phyloP scores from a whole-genome alignment of 257 asterid genomes.

The Solanum neorickii region DNA sequence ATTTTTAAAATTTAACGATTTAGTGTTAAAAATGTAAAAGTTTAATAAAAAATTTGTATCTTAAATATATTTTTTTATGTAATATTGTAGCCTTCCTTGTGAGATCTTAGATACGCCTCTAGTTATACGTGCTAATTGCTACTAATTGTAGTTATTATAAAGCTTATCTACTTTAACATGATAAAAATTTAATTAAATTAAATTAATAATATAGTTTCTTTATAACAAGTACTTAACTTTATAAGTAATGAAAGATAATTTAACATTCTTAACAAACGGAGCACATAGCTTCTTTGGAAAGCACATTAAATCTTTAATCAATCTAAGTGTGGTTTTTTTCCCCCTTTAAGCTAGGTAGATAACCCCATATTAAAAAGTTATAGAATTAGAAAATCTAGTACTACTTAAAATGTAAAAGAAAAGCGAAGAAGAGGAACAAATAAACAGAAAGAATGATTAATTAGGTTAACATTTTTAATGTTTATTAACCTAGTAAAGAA shows the following conservation, averaged over 20 bases:
- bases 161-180: neutral
- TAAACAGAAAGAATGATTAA: neutral
- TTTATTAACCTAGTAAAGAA: neutral
- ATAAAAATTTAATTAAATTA: neutral
- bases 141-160: neutral
- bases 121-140: neutral
- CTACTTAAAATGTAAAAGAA: neutral
- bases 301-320: neutral
- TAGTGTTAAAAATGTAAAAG: too few relatives aligned
- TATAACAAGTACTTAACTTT: neutral
- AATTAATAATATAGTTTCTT: neutral
- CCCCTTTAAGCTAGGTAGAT: neutral
- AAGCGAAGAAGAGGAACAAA: neutral
- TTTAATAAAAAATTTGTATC: too few relatives aligned
- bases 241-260: neutral
- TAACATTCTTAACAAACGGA: neutral
- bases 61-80: too few relatives aligned
- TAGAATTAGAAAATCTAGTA: neutral
- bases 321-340: neutral
- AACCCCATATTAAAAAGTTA: too few relatives aligned
- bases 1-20: too few relatives aligned
- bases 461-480: neutral
- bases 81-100: too few relatives aligned
- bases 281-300: neutral
- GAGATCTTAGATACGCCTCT: too few relatives aligned